These are phyloP conservation scores for Takakia lepidozioides DNA, from an alignment of 225 moss, liverwort and hornwort species.

Conservation along the genomic window DNA sequence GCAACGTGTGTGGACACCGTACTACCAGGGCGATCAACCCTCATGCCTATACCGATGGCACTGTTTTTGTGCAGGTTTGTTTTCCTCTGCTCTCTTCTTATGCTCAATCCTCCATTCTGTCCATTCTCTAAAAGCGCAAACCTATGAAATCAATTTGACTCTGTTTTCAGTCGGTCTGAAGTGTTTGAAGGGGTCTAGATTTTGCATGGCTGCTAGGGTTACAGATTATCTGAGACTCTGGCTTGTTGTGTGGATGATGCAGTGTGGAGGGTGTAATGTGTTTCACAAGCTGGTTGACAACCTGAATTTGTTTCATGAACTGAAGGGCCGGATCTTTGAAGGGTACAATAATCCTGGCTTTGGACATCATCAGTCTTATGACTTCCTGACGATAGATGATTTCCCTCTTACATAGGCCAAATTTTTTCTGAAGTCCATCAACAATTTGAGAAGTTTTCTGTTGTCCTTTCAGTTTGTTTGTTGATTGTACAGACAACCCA, in stretches of 20 bases:
- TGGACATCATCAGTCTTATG: conserved; percentile 81
- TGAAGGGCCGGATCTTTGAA: conserved; percentile 79
- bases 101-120: no score
- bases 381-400: conserved; percentile 37
- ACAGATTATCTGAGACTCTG: background rate
- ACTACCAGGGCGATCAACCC: conserved; percentile 97
- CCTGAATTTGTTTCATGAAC: conserved; percentile 89
- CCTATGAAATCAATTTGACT: no score
- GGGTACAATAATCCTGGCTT: conserved; percentile 88
- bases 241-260: conserved; percentile 11
- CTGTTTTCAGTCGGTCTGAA: no score
- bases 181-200: no score
- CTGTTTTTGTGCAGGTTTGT: conserved; percentile 99
- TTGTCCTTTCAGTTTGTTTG: no score
- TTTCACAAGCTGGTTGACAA: conserved; percentile 97
- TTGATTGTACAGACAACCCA: no score
- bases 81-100: no score
- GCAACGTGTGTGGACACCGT: conserved; percentile 91
- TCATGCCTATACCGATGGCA: conserved; percentile 95
- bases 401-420: no score
- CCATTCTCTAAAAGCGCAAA: no score
- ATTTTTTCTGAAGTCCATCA: no score
- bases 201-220: no score
- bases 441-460: no score
- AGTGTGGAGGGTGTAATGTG: conserved; percentile 97